These are phyloP conservation scores for Erigeron philadelphicus DNA, from an alignment of 140 eudicot genomes.

Conservation along the genomic window DNA sequence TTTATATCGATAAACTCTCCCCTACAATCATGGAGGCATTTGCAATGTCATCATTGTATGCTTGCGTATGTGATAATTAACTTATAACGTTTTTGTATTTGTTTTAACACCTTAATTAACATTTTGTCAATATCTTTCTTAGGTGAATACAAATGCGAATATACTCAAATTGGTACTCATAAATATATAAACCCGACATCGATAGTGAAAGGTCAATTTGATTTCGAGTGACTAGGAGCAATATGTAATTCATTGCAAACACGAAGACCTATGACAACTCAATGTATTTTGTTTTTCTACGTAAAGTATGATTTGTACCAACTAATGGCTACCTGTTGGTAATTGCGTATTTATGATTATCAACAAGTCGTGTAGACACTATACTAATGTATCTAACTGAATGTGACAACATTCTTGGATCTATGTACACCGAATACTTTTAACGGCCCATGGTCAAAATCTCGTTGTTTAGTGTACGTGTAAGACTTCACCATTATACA, in stretches of 20 bases:
- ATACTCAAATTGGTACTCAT: slow-evolving; percentile 18
- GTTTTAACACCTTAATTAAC: not conserved
- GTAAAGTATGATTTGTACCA: not conserved
- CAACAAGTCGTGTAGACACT: not conserved
- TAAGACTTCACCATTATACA: no score
- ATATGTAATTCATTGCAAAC: slow-evolving; percentile 20
- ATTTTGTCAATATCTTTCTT: not conserved
- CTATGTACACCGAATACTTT: no score
- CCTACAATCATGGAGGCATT: no score
- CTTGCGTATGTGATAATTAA: no score
- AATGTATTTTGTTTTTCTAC: slow-evolving; percentile 7
- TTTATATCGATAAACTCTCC: no score
- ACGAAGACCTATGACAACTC: slow-evolving; percentile 26
- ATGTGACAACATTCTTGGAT: not conserved
- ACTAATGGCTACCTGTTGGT: not conserved
- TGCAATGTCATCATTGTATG: no score
- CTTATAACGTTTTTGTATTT: no score
- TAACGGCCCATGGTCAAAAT: no score
- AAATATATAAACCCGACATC: slow-evolving; percentile 18
- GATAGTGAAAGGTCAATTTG: slow-evolving; percentile 26
- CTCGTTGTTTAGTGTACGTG: no score
- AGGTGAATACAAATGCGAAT: not conserved
- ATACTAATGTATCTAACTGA: not conserved
- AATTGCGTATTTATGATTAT: not conserved
- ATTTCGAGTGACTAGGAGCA: slow-evolving; percentile 17